Base-by-base conservation (phyloP, 1,139 yeast genomes). In the Protomyces inundatus region DNA sequence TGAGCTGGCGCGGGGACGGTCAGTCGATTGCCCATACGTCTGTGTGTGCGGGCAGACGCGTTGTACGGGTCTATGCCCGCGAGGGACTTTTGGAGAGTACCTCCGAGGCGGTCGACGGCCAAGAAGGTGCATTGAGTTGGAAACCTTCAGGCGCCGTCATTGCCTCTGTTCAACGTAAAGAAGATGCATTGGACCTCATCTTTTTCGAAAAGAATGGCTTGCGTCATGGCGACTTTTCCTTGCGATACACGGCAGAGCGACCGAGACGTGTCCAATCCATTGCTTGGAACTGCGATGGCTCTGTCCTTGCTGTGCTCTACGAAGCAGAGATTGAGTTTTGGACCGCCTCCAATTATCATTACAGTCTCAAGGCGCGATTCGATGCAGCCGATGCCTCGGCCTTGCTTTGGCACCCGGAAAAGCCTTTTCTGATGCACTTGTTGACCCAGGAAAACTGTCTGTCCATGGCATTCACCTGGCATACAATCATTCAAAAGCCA, bases 1-100 rank as follows among this genome's bases (percentile, higher is more conserved):
- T 93, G 4, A 83, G 95, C 51, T 95, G 99, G 99, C 82, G 98
- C 72, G 97, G 97, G 9, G 98, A 95, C 73, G 88, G 97, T 69
- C 95, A 88, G 69, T 90, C 77, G 72, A 87, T 95, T 69, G 83
- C 88, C 1, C 79, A 93, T 3, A 81, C 86, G 32, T 79, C 87
- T 0, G 76, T 85, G 52, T 96, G 88, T 70, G 46, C 55, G 14
- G 59, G 59, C 7, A 81, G 97, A 74, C 82, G 98, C 75, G 93
- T 88, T 6, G 79, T 93, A 36, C 80, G 98, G 70, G 93, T 95
- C 0, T 93, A 86, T 74, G 80, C 83, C 50, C 82, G 97, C 70
- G 87, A 87, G 65, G 80, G 81, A 6, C 81, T 78, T 65, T 78
- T 95, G 52, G 88, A 86, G 65, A 86, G 95, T 67, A 95, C 90